phyloP scores from a whole-genome alignment of 176 grass and related monocot species.

The Eleusine coracana region DNA sequence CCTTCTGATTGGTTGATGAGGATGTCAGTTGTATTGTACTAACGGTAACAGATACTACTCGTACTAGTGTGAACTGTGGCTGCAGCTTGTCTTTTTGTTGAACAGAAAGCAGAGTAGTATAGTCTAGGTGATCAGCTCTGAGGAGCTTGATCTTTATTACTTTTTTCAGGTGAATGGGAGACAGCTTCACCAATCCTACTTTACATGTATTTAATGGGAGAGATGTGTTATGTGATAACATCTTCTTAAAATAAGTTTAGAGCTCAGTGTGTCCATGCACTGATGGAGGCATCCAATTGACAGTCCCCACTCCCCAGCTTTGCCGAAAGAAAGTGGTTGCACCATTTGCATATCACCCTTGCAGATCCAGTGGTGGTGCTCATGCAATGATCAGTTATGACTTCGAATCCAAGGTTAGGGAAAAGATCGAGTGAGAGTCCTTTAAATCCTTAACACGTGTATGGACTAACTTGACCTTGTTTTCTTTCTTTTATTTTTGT shows the following conservation, averaged over 20 bases:
- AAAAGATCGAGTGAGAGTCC: neutral
- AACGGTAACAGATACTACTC: neutral
- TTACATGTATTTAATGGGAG: neutral
- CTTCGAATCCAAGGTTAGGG: constrained; percentile 3
- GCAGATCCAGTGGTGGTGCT: neutral
- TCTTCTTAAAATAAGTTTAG: neutral
- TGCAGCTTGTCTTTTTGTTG: neutral
- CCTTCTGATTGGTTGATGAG: neutral
- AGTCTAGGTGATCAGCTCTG: neutral
- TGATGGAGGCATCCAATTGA: neutral
- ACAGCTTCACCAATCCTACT: constrained; percentile 8
- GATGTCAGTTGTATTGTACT: constrained; percentile 6
- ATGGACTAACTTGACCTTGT: neutral
- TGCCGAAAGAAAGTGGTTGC: neutral
- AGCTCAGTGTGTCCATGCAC: neutral
- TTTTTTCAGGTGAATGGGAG: neutral
- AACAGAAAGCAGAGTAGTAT: neutral
- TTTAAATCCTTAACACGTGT: too few species aligned
- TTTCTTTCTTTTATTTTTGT: neutral
- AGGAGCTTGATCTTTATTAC: neutral
- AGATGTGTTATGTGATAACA: neutral
- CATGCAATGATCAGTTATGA: neutral
- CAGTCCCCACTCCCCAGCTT: neutral
- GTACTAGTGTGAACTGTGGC: neutral
- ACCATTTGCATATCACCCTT: neutral